Evolutionary conservation across 495 filamentous ascomycete genomes (phyloP).

Genomic region (Penicillium paradoxum): DNA sequence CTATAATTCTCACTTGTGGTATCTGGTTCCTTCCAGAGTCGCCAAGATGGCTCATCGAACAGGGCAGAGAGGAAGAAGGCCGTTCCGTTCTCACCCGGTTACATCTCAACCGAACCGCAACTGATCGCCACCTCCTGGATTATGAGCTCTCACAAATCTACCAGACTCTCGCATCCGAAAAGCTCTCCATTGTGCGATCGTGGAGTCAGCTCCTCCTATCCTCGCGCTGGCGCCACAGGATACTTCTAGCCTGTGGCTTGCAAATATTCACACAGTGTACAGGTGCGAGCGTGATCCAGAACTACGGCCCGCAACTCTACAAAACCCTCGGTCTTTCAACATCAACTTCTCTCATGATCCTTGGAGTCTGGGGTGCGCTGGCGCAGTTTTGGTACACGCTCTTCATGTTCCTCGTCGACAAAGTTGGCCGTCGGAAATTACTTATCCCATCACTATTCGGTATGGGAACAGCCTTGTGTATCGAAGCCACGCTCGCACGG

Average conservation of each 20-base stretch:
- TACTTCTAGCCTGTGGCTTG: conserved; percentile 49
- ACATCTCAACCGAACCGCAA: conserved; percentile 35
- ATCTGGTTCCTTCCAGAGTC: conserved; percentile 52
- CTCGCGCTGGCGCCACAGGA: conserved; percentile 39
- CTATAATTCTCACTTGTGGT: conserved; percentile 43
- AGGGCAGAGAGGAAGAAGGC: conserved; percentile 42
- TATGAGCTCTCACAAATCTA: conserved; percentile 45
- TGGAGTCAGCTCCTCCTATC: conserved; percentile 45
- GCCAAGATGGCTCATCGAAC: conserved; percentile 53
- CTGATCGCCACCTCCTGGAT: conserved; percentile 40
- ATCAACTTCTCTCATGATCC: conserved; percentile 46
- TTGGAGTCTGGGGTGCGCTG: conserved; percentile 49
- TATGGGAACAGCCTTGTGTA: conserved; percentile 48
- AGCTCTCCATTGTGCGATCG: conserved; percentile 24
- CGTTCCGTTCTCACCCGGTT: conserved; percentile 37
- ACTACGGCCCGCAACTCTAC: conserved; percentile 48
- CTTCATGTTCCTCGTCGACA: conserved; percentile 50
- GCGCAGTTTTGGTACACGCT: conserved; percentile 47
- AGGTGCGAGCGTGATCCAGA: conserved; percentile 50
- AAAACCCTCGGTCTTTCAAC: conserved; percentile 43
- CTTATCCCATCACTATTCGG: conserved; percentile 48
- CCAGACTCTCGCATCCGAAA: conserved; percentile 39
- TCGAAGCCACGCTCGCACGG: conserved; percentile 42
- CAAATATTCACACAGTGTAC: conserved; percentile 51
- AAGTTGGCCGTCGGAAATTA: conserved; percentile 47